Base-by-base conservation (phyloP, 768 basidiomycete genomes). In the Leccinum rimulosum region DNA sequence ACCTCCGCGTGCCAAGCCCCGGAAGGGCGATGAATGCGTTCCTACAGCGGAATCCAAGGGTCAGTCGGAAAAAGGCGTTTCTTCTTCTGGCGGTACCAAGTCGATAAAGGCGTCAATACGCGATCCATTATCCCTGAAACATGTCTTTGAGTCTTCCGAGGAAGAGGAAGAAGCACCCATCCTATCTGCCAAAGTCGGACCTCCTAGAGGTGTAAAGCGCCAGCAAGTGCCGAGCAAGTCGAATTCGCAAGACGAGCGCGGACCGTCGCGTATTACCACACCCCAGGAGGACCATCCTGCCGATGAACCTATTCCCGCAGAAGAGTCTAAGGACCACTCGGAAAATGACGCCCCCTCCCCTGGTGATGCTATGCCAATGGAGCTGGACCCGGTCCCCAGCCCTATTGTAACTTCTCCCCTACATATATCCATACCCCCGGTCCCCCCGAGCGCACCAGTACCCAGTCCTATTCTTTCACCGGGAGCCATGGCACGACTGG, bases 381-480 rank as follows among this genome's bases (percentile, higher is more conserved):
- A 28, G 17, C 8, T 5, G 0, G 14, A 33, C 15, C 4, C 30
- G 40, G 45, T 19, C 22, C 45, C n/a, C 11, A 6, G 1, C 3
- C 30, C 11, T 28, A 9, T 27, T 31, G 15, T 35, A 17, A 14
- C 50, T 2, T 40, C 59, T 52, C 22, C 60, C 17, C 4, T 8
- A 2, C 68, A 17, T 22, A 54, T 59, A 53, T 45, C 60, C 17
- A 59, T 57, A 35, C 62, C 68, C 9, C 35, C 15, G 11, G 28
- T 33, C 5, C 1, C n/a, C 8, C 50, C 28, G 51, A 51, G 14
- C 25, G 6, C 27, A 45, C 50, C 38, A 11, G 48, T 15, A 15
- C 51, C 10, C 15, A 64, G 35, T 15, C 64, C 66, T 11, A 48
- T 53, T 14, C 65, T 74, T 19, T 74, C 72, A 35, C 72, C 72